Evolutionary conservation across 2,329 filamentous ascomycete genomes (phyloP), one percentile per base, ranked within the genome.

Genomic region (Pyrenochaeta sp.): DNA sequence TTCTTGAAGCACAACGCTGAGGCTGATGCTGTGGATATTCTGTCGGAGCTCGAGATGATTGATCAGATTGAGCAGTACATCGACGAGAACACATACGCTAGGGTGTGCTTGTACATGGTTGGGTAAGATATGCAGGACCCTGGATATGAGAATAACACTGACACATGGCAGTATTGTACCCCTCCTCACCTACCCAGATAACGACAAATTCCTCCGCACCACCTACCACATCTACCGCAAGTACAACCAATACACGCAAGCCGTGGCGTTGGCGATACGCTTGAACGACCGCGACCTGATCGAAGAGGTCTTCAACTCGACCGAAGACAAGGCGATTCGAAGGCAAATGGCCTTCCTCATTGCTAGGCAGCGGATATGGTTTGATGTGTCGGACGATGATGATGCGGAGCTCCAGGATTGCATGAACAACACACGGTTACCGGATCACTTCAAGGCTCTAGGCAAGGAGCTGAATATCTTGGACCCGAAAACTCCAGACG

Each of bases 1-100:
- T 99, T 97, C 77, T 81, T 99, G 44, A 90, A 93, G 77, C 95
- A 93, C 79, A 97, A 99, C 63, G 94, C 94, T 35, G 94, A 99
- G 76, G 95, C 94, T 15, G 94, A 99, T 72, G 95, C 94, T 2
- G 94, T 99, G 24, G 94, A 99, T 72, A 81, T 99, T 56, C 85
- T 99, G 80, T 96, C 91, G 69, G 95, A 99, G 75, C 79, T 99
- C 47, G 94, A 99, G 75, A 96, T 96, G 70, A 97, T 99, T 58
- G 90, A 96, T 65, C 79, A 92, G 65, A 88, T 99, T 31, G 86
- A 90, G 43, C 82, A 90, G 57, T 95, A 92, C 63, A 81, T 99
- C 38, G 94, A 99, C 71, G 88, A 95, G 71, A 87, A 97, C 74
- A 97, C 92, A 18, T 99, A 96, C 71, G 80, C 88, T 38, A 81